These are phyloP conservation scores for Pythium coloratum DNA, from an alignment of 352 stramenopile species.

Conservation along the genomic window DNA sequence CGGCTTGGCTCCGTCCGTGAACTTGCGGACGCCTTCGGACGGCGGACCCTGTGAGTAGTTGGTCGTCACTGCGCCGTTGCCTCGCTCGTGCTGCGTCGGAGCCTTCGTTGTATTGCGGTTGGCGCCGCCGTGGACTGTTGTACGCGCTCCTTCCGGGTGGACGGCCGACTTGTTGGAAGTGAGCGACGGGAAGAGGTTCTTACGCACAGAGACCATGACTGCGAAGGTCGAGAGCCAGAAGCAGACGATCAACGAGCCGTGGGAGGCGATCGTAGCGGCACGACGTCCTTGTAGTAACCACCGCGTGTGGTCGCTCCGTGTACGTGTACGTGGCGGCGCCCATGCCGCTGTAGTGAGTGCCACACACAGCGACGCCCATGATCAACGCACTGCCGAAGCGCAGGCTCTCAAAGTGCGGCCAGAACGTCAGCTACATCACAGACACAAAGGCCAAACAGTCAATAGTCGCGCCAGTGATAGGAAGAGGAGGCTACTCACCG, in stretches of 20 bases:
- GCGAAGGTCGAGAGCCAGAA: conserved; percentile 52
- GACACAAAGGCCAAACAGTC: neutral
- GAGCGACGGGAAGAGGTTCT: conserved; percentile 6
- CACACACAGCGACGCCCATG: conserved; percentile 71
- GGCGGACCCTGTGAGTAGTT: conserved; percentile 5
- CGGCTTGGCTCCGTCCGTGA: neutral
- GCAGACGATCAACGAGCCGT: conserved; percentile 51
- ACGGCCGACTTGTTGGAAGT: conserved; percentile 12
- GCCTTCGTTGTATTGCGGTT: conserved; percentile 6
- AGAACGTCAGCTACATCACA: conserved; percentile 52
- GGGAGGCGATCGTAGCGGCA: conserved; percentile 41
- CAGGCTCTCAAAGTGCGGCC: conserved; percentile 48
- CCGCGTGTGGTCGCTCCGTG: conserved; percentile 29
- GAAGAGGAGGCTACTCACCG: conserved; percentile 25
- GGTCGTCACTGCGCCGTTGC: neutral
- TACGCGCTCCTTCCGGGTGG: conserved; percentile 15
- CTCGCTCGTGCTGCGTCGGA: conserved; percentile 4
- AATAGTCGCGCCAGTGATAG: neutral
- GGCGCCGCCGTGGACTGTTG: neutral
- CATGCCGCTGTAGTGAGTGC: conserved; percentile 72
- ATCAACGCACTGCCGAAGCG: conserved; percentile 60
- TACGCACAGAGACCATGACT: conserved; percentile 26
- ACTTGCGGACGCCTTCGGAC: conserved; percentile 5
- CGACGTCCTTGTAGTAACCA: neutral
- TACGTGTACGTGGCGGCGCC: conserved; percentile 47